Evolutionary conservation across 108 stramenopile species (phyloP), one percentile per base, ranked within the genome.

Genomic region (Mediolabrus comicus): DNA sequence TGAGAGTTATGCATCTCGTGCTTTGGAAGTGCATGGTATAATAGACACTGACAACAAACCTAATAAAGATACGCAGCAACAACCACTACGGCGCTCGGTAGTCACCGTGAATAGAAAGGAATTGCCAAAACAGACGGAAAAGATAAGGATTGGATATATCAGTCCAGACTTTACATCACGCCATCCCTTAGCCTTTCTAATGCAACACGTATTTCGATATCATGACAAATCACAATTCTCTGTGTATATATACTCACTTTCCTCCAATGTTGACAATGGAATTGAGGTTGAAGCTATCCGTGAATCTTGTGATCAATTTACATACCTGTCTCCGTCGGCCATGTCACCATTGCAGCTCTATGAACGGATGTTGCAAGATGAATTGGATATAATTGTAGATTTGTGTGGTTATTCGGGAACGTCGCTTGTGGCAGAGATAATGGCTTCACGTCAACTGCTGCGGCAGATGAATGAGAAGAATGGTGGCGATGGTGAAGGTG

Each of bases 401-500:
- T 77, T 96, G 38, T 91, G 92, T 72, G 92, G 92, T 1, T 93
- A 95, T 59, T 86, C 92, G 13, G 89, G 90, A 26, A 88, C 87
- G 12, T 88, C 91, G 1, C 28, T 75, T 3, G 57, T 83, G 8
- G 71, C 85, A 0, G 80, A 86, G 69, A 72, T 86, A 35, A 76
- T 86, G 83, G 80, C 85, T 43, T 71, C 71, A 34, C 62, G 68
- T 10, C 72, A 54, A 11, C 49, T 54, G 16, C 61, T 78, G 64
- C 91, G 65, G 63, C 54, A 66, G 19, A 49, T 65, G 17, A 27
- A 39, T 14, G 53, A 80, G 65, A 16, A 63, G 71, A 9, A 75
- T 83, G 24, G 83, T 83, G n/a, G 35, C 77, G 19, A 60, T 14
- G 57, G 75, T 14, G 29, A 75, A n/a, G n/a, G n/a, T n/a, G 19